A percentile compares a stretch with the other conserved stretches of the same genome.
phyloP scores from a whole-genome alignment of 768 basidiomycete species.

The Antrodiella citrinella region DNA sequence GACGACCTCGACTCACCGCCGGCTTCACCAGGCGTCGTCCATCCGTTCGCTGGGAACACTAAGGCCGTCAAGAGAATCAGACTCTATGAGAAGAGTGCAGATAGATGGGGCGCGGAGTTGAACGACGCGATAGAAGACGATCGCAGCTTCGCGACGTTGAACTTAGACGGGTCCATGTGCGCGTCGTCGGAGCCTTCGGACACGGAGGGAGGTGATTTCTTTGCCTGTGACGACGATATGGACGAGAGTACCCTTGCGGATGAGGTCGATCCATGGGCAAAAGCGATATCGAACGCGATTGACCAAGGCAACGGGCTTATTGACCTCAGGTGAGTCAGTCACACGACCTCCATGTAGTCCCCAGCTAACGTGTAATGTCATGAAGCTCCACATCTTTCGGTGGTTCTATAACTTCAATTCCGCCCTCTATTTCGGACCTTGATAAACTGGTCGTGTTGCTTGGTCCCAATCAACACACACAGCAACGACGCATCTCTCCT shows the following conservation, averaged over 20 bases:
- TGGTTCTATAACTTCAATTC: slow-evolving; percentile 32
- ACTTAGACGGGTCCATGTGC: slow-evolving; percentile 5
- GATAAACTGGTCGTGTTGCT: slow-evolving; percentile 38
- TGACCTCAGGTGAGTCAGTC: slow-evolving; percentile 41
- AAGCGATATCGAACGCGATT: slow-evolving; percentile 34
- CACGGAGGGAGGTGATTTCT: neutral
- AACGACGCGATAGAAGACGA: slow-evolving; percentile 6
- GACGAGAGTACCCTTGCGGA: slow-evolving; percentile 2
- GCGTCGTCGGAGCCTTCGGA: neutral
- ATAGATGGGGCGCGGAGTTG: slow-evolving; percentile 14
- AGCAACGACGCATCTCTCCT: slow-evolving; percentile 19
- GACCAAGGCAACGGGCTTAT: slow-evolving; percentile 43
- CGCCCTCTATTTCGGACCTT: slow-evolving; percentile 37
- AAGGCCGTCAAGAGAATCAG: slow-evolving; percentile 36
- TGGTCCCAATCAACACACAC: slow-evolving; percentile 22
- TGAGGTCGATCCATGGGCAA: slow-evolving; percentile 40
- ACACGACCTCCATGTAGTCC: too few relatives aligned
- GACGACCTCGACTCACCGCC: slow-evolving; percentile 24
- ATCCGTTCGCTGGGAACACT: slow-evolving; percentile 56
- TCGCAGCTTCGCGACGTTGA: neutral
- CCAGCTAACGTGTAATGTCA: neutral
- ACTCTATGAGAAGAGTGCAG: slow-evolving; percentile 30
- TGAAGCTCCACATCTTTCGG: slow-evolving; percentile 1
- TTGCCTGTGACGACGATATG: neutral
- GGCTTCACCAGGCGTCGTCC: slow-evolving; percentile 18